Evolutionary conservation across 176 grass and related monocot genomes (phyloP), one percentile per base, ranked within the genome.

Genomic region (Urochloa ruziziensis): DNA sequence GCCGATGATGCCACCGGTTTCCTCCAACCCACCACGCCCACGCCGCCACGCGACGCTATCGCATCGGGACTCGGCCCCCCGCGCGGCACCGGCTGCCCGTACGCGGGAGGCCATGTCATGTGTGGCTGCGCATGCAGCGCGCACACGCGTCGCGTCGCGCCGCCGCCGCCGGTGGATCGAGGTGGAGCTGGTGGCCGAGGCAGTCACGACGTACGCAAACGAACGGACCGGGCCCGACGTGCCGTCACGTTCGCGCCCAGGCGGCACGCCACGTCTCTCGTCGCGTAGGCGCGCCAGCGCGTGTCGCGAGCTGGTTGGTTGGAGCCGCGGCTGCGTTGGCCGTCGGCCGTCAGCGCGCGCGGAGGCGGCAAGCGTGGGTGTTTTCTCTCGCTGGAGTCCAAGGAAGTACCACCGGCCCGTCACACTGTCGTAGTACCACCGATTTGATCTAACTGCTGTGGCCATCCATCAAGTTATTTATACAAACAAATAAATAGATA

Each of bases 21-120:
- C n/a, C 76, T 69, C n/a, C n/a, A n/a, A 32, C 36, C 53, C 58
- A 34, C 35, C 7, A 11, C 7, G 8, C 7, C 42, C 7, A 43
- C 42, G 43, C 10, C n/a, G 56, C 30, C 6, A 16, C 61, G 61
- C 15, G 0, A 42, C 51, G 75, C 57, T 69, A 80, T 83, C 87
- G 76, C 86, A 62, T 89, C 73, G 90, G 87, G 58, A 89, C 79
- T 86, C 67, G 25, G 40, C 6, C 68, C 46, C 0, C 27, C 32
- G 39, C 49, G 30, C n/a, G 24, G 1, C 39, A 40, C 53, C 54
- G 35, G 35, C 51, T 53, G 21, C 32, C n/a, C 21, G 32, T 65
- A 34, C 27, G 6, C 28, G 60, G 4, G 28, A 13, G 14, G 27
- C 27, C 28, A 16, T 62, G 59, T 3, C n/a, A n/a, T n/a, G n/a